Evolutionary conservation across 1,284 basidiomycete species (phyloP).

Genomic region (Termitomyces sp.): DNA sequence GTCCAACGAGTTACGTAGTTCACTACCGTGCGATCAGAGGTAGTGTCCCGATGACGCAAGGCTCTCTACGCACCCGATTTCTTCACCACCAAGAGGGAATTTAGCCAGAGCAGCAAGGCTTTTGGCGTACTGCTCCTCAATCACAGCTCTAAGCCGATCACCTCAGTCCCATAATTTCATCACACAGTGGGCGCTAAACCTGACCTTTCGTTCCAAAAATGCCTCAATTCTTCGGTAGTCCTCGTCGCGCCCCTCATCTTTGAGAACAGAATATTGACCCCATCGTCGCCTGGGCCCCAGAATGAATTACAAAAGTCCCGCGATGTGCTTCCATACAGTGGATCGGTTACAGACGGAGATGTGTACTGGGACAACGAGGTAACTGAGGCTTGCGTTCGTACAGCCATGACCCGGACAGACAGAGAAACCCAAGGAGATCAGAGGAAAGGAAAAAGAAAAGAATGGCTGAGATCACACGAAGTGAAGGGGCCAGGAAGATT

Average conservation of each 20-base stretch:
- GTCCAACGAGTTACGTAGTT: slow-evolving; percentile 75
- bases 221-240: slow-evolving; percentile 84
- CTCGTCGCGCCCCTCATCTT: slow-evolving; percentile 79
- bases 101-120: slow-evolving; percentile 82
- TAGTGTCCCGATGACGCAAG: background rate
- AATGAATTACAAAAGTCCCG: slow-evolving; percentile 94
- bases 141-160: slow-evolving; percentile 50
- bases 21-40: slow-evolving; percentile 40
- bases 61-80: slow-evolving; percentile 68
- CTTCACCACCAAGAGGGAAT: slow-evolving; percentile 74
- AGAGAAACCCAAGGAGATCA: background rate
- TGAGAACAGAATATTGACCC: slow-evolving; percentile 85
- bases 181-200: slow-evolving; percentile 19
- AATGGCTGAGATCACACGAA: background rate
- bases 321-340: slow-evolving; percentile 30
- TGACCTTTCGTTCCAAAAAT: slow-evolving; percentile 88
- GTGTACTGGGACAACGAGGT: slow-evolving; percentile 62
- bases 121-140: slow-evolving; percentile 95
- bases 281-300: slow-evolving; percentile 86
- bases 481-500: background rate
- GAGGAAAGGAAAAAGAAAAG: background rate
- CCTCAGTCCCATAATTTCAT: background rate
- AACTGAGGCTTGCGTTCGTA: slow-evolving; percentile 58
- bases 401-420: slow-evolving; percentile 36
- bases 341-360: slow-evolving; percentile 47